These are phyloP conservation scores for Phytopythium vexans DNA, from an alignment of 352 stramenopile species.

Conservation along the genomic window DNA sequence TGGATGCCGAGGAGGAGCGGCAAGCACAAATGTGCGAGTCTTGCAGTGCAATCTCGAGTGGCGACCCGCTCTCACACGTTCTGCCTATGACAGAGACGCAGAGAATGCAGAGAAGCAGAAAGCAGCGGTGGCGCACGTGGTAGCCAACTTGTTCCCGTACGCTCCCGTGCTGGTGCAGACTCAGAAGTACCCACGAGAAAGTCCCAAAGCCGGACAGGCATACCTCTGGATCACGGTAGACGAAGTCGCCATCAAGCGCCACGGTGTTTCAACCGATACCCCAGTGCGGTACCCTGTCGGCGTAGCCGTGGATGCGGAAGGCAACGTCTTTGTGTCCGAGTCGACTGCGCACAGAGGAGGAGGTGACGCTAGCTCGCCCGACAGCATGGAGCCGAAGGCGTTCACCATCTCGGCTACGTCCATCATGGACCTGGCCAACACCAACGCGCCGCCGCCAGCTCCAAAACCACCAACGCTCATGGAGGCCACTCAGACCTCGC, in stretches of 20 bases:
- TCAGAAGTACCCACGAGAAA: slow-evolving; percentile 58
- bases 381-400: slow-evolving; percentile 15
- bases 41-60: background rate
- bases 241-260: slow-evolving; percentile 58
- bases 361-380: slow-evolving; percentile 4
- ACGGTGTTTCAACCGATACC: slow-evolving; percentile 27
- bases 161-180: slow-evolving; percentile 70
- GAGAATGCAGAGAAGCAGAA: slow-evolving; percentile 47
- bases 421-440: slow-evolving; percentile 54
- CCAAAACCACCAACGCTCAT: slow-evolving; percentile 41
- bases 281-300: slow-evolving; percentile 63
- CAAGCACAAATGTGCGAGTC: slow-evolving; percentile 39
- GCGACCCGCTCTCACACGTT: background rate
- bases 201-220: slow-evolving; percentile 52
- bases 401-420: slow-evolving; percentile 62
- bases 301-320: slow-evolving; percentile 59
- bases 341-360: slow-evolving; percentile 2
- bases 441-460: slow-evolving; percentile 28
- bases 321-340: slow-evolving; percentile 74
- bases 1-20: slow-evolving; percentile 58
- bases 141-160: slow-evolving; percentile 80
- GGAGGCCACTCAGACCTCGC: slow-evolving; percentile 42
- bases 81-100: slow-evolving; percentile 26
- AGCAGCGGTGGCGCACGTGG: slow-evolving; percentile 53
- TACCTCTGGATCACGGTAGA: slow-evolving; percentile 81